phyloP scores from a whole-genome alignment of 2,329 filamentous ascomycete species.

The Arthrinium puccinioides region DNA sequence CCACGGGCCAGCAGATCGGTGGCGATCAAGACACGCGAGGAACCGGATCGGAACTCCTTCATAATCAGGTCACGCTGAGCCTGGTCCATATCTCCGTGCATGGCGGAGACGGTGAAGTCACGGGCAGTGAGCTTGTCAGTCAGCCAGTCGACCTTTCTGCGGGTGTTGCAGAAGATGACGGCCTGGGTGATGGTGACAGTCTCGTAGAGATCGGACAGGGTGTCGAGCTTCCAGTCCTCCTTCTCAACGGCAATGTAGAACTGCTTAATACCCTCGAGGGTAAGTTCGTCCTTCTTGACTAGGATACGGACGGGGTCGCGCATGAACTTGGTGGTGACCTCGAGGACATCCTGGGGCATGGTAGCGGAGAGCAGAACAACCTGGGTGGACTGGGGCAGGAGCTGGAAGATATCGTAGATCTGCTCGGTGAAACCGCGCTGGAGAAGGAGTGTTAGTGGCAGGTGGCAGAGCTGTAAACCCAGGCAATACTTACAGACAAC shows the following conservation, averaged over 20 bases:
- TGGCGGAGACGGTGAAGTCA: conserved; percentile 98
- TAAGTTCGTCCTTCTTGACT: conserved; percentile 99
- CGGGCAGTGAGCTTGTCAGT: conserved; percentile 97
- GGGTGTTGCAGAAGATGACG: conserved; percentile 99
- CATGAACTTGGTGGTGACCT: conserved; percentile 99
- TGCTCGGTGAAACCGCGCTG: conserved; percentile 98
- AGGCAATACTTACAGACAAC: conserved; percentile 63
- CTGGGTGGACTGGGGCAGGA: conserved; percentile 95
- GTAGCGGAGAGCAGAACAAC: conserved; percentile 97
- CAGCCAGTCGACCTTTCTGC: conserved; percentile 99
- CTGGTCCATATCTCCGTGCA: conserved; percentile 99
- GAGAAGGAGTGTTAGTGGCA: conserved; percentile 25
- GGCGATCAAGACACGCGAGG: conserved; percentile 96
- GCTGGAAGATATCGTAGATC: conserved; percentile 99
- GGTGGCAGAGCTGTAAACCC: conserved; percentile 3
- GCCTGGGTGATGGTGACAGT: conserved; percentile 99
- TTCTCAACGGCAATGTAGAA: conserved; percentile 99
- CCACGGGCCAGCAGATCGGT: conserved; percentile 97
- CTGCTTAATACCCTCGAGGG: conserved; percentile 99
- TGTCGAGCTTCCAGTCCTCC: conserved; percentile 99
- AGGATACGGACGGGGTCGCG: conserved; percentile 97
- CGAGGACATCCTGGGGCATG: conserved; percentile 97
- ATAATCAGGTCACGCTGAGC: conserved; percentile 97
- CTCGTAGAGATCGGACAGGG: conserved; percentile 97
- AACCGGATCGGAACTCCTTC: conserved; percentile 99